These are phyloP conservation scores for Spathaspora boniae DNA, from an alignment of 805 yeast species.

Conservation along the genomic window DNA sequence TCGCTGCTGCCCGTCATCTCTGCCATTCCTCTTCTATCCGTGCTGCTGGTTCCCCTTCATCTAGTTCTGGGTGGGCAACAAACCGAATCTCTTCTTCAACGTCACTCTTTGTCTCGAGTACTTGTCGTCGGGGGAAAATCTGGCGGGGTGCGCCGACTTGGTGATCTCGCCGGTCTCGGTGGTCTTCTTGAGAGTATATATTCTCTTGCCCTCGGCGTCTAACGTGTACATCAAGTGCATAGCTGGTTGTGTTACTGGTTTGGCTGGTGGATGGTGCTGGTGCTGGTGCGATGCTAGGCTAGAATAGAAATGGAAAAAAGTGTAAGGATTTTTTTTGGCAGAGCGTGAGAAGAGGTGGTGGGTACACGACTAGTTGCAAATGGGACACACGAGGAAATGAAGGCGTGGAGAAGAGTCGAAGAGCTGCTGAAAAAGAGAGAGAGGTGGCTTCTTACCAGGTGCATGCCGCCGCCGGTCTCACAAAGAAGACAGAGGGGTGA, in stretches of 20 bases:
- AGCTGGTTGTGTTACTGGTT: too few species aligned
- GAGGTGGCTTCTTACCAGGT: too few species aligned
- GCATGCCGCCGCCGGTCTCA: too few species aligned
- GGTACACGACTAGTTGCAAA: too few species aligned
- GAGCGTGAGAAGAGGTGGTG: too few species aligned
- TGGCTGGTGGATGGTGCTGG: background rate
- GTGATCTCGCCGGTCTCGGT: constrained; percentile 91
- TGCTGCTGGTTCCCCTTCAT: background rate
- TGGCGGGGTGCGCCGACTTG: constrained; percentile 98
- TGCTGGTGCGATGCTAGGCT: constrained; percentile 1
- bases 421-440: too few species aligned
- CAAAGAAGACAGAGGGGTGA: too few species aligned
- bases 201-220: constrained; percentile 92
- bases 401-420: too few species aligned
- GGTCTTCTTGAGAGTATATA: constrained; percentile 83
- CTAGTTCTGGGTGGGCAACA: constrained; percentile 78
- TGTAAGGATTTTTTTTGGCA: too few species aligned
- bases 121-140: constrained; percentile 99
- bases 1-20: too few species aligned
- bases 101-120: constrained; percentile 99
- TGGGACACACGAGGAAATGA: too few species aligned
- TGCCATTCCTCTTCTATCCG: background rate
- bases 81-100: constrained; percentile 86
- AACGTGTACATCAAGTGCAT: constrained; percentile 99
- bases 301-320: too few species aligned